Evolutionary conservation across 2,329 filamentous ascomycete species (phyloP).

Genomic region (Cytospora mali): DNA sequence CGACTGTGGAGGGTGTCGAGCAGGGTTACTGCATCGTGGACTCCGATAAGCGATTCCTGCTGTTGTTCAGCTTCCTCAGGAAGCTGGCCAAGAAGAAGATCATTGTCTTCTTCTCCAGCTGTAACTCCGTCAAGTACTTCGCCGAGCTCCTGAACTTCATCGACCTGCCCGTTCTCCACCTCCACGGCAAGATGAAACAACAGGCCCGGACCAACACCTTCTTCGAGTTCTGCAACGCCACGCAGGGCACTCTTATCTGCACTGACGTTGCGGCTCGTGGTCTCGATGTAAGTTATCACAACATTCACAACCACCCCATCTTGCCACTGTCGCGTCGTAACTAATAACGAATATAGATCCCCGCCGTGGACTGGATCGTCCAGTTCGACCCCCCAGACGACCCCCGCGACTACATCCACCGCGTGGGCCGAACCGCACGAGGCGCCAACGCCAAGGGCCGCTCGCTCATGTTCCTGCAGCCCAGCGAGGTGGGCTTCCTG

Average conservation of each 20-base stretch:
- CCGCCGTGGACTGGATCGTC: constrained; percentile 93
- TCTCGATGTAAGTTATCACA: constrained; percentile 66
- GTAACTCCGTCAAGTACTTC: constrained; percentile 94
- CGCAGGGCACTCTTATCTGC: constrained; percentile 86
- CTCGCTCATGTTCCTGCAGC: constrained; percentile 90
- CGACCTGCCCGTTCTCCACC: constrained; percentile 82
- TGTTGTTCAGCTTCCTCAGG: constrained; percentile 94
- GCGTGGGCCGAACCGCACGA: constrained; percentile 91
- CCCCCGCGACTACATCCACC: constrained; percentile 89
- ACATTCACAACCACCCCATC: neutral
- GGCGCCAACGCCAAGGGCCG: constrained; percentile 82
- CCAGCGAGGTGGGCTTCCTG: constrained; percentile 89
- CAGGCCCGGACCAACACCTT: constrained; percentile 99
- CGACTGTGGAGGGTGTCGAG: constrained; percentile 90
- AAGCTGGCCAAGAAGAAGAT: constrained; percentile 94
- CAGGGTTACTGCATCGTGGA: constrained; percentile 96
- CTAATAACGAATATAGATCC: constrained; percentile 60
- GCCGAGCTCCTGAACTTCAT: constrained; percentile 97
- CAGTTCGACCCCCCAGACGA: constrained; percentile 96
- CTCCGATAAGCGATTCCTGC: constrained; percentile 87
- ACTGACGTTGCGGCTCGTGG: constrained; percentile 96
- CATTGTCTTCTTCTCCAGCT: constrained; percentile 93
- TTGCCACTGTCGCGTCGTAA: neutral
- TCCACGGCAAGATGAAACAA: constrained; percentile 97
- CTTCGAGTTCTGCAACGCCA: constrained; percentile 84